phyloP scores from a whole-genome alignment of 148 eudicot species.

The Dysphania ambrosioides region DNA sequence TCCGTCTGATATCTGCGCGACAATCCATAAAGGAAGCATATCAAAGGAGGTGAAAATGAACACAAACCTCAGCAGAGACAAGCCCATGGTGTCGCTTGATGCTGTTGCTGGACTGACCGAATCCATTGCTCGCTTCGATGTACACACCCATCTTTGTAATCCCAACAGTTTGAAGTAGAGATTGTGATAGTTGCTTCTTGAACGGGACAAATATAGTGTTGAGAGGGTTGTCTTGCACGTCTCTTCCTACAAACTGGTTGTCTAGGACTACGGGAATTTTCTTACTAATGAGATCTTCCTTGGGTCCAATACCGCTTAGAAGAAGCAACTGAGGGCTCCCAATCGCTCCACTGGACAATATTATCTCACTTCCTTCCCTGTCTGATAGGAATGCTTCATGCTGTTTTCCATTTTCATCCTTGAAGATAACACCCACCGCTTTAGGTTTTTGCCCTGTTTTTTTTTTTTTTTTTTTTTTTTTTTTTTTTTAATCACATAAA shows the following conservation, averaged over 20 bases:
- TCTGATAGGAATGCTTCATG: constrained; percentile 54
- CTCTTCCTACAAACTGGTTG: constrained; percentile 72
- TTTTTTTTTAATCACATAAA: not conserved
- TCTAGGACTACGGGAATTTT: constrained; percentile 65
- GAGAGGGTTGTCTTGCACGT: constrained; percentile 79
- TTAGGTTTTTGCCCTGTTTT: constrained; percentile 50
- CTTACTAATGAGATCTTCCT: constrained; percentile 49
- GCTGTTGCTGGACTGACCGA: constrained; percentile 68
- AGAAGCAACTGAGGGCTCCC: constrained; percentile 89
- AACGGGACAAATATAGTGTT: constrained; percentile 67
- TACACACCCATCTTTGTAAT: constrained; percentile 79
- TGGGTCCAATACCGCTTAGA: constrained; percentile 90
- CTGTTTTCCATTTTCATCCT: constrained; percentile 62
- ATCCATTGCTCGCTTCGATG: constrained; percentile 91
- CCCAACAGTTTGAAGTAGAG: constrained; percentile 84
- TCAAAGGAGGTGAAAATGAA: not conserved
- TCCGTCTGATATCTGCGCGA: no score
- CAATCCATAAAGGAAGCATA: not conserved
- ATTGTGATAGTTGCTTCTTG: constrained; percentile 49
- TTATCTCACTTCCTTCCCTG: constrained; percentile 58
- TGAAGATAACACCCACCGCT: constrained; percentile 84
- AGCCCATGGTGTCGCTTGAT: constrained; percentile 67
- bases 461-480: not conserved
- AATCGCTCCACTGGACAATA: constrained; percentile 76
- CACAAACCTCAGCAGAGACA: constrained; percentile 80